Base-by-base conservation (phyloP, 129 eudicot genomes). In the Tagetes patula region DNA sequence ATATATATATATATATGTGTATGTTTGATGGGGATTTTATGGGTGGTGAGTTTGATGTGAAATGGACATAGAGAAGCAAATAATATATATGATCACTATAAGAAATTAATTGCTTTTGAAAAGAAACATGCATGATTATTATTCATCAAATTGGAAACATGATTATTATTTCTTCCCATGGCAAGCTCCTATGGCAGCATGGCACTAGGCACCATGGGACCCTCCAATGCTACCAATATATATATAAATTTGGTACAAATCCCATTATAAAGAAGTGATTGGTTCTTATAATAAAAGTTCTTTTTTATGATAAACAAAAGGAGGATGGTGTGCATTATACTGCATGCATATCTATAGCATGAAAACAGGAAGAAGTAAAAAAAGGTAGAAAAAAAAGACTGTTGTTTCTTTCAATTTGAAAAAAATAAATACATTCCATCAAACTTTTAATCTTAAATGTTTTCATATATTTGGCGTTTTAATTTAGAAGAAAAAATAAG, bases 31-130 rank as follows among this genome's bases (percentile, higher is more conserved):
- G 59, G 54, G 74, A 55, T 56, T 46, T 46, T 69, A 72, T 71
- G 73, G 82, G 70, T 6, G 3, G 38, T 71, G 77, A 78, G 82
- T 78, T 71, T 62, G 82, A 78, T 63, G 36, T 79, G 78, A 79
- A 72, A 77, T 54, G 50, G 73, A 72, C 74, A 71, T 10, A 71
- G 42, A 64, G 39, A 78, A 53, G 71, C 45, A 78, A 65, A 68
- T 40, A 40, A 77, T 68, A 58, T 69, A 52, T 72, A 72, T 72
- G 82, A 71, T 72, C 69, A 65, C 52, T 79, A 36, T 54, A 72
- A 72, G 73, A 27, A 54, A 54, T 65, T 34, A 54, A 54, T 65
- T 34, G 52, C 63, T 65, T 79, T 65, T 72, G 54, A 65, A 53
- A 72, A 53, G 74, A 66, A 79, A 69, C 59, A 79, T 71, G 42